Conservation (phyloP, 768 basidiomycete species). For the Lactarius evosmus region DNA sequence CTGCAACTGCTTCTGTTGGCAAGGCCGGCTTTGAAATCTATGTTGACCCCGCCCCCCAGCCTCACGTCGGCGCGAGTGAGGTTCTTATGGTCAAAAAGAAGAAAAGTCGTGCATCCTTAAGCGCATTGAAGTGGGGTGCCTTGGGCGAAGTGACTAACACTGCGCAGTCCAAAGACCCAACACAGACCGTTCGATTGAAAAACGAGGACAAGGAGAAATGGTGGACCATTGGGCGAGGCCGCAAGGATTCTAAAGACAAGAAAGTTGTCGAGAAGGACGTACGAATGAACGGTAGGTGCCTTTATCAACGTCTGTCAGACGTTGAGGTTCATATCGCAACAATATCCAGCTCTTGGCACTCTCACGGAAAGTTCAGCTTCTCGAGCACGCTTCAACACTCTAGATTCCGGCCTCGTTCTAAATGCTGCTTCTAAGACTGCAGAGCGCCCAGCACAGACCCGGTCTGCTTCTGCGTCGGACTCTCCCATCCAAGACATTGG, state of each 20-base stretch:
- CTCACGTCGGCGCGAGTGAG: conserved; percentile 63
- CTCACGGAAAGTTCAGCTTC: conserved; percentile 33
- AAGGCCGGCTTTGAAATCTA: conserved; percentile 65
- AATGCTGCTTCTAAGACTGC: conserved; percentile 24
- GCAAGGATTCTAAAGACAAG: conserved; percentile 71
- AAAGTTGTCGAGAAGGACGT: conserved; percentile 41
- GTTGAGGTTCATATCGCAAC: conserved; percentile 6
- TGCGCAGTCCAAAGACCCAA: conserved; percentile 28
- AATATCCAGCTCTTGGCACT: conserved; percentile 46
- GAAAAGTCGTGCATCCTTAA: conserved; percentile 58
- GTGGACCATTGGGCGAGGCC: conserved; percentile 78
- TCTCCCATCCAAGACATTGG: conserved; percentile 23
- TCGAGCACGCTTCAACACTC: conserved; percentile 62
- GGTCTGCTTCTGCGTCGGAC: conserved; percentile 25
- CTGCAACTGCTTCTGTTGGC: conserved; percentile 44
- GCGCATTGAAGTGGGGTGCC: conserved; percentile 55
- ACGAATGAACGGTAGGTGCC: conserved; percentile 42
- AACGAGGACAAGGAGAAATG: conserved; percentile 58
- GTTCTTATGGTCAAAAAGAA: conserved; percentile 75
- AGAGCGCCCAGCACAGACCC: conserved; percentile 27
- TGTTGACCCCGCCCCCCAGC: conserved; percentile 62
- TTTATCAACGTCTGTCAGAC: not conserved
- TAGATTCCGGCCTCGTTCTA: conserved; percentile 45
- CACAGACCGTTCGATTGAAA: conserved; percentile 39
- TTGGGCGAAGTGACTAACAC: conserved; percentile 56